Evolutionary conservation across 768 basidiomycete species (phyloP).

Genomic region (Termitomyces bulborhizus): DNA sequence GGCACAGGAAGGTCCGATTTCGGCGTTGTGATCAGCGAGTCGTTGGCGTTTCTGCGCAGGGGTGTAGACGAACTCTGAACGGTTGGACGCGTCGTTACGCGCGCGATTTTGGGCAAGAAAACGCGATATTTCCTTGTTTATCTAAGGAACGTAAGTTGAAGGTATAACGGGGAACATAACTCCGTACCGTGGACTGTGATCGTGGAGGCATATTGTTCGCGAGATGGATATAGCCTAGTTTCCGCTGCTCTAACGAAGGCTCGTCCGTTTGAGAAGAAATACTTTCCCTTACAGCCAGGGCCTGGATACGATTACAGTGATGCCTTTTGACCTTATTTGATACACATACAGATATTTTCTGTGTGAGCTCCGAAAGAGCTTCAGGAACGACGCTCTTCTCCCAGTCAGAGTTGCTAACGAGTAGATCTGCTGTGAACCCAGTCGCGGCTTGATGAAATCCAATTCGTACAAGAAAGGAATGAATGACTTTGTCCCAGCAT

Average conservation of each 20-base stretch:
- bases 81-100: constrained; percentile 72
- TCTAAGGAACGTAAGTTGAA: constrained; percentile 28
- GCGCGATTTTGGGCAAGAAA: constrained; percentile 69
- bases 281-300: constrained; percentile 15
- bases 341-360: constrained; percentile 42
- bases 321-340: background rate
- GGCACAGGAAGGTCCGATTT: constrained; percentile 50
- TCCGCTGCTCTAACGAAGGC: constrained; percentile 56
- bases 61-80: constrained; percentile 63
- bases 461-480: constrained; percentile 45
- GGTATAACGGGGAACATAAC: no score
- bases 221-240: constrained; percentile 53
- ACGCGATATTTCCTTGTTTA: constrained; percentile 63
- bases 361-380: constrained; percentile 47
- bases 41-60: constrained; percentile 48
- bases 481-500: constrained; percentile 58
- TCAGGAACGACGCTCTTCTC: constrained; percentile 51
- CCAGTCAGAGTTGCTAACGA: constrained; percentile 63
- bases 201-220: constrained; percentile 39
- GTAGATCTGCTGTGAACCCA: constrained; percentile 66
- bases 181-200: constrained; percentile 55
- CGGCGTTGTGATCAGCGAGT: constrained; percentile 20
- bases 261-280: background rate
- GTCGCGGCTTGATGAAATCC: constrained; percentile 52
- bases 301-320: constrained; percentile 12